Base-by-base conservation (phyloP, 148 eudicot genomes). In the Limonium bicolor region DNA sequence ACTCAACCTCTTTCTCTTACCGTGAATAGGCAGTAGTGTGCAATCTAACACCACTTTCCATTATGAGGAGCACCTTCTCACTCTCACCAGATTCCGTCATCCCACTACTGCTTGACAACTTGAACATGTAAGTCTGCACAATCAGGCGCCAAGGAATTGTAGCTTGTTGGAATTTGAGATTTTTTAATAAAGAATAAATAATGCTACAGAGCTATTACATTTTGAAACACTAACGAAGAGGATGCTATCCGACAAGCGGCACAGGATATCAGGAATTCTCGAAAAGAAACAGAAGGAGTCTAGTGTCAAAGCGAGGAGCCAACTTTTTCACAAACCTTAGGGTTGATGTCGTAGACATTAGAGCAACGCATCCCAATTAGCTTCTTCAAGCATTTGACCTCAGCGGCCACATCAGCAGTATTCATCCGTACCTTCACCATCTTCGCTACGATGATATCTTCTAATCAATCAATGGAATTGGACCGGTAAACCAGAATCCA, bases 361-460 rank as follows among this genome's bases (percentile, higher is more conserved):
- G 95, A 80, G 27, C 86, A 80, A 6, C 97, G 93, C 97, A 90
- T 90, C 27, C 97, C 97, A 51, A 90, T 90, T 20, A 90, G 59
- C 6, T 56, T 71, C 1, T 85, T 77, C 51, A 90, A 69, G 59
- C 97, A 90, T 59, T 84, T 90, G 34, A 90, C 95, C 72, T 90
- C 95, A 6, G 95, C 97, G 62, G 97, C 95, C 50, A 90, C 97
- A 46, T 90, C 97, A 30, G 97, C 97, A 45, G 97, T 90, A 80
- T 90, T 90, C 97, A 90, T 90, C 10, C 97, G 95, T 4, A 90
- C 95, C 58, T 90, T 90, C 80, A 90, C 97, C 97, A 90, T 90
- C 13, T 6, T 25, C n/a, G n/a, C n/a, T n/a, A n/a, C n/a, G n/a
- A n/a, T n/a, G n/a, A n/a, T n/a, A n/a, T n/a, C n/a, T n/a, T n/a